A percentile compares a stretch with the other conserved stretches of the same genome.
Evolutionary conservation across 2,329 filamentous ascomycete species (phyloP).

Genomic region (Tothia fuscella): DNA sequence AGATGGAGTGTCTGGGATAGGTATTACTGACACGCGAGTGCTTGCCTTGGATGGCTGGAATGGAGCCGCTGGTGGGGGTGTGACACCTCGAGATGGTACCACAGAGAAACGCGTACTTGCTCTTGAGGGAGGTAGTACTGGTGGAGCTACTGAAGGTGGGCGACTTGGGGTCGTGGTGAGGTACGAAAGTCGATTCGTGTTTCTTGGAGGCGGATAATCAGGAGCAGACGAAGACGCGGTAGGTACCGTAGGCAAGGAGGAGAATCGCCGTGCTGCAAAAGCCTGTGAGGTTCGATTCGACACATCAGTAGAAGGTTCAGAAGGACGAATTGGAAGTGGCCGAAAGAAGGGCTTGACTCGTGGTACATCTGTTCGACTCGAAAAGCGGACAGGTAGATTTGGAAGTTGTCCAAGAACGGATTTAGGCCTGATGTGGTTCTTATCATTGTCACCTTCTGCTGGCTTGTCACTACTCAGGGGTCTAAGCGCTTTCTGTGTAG

Average conservation of each 20-base stretch:
- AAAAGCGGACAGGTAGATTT: background rate
- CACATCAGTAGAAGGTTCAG: background rate
- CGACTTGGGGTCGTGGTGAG: background rate
- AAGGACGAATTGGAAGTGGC: constrained; percentile 9
- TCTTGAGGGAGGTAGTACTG: background rate
- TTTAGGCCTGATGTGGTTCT: constrained; percentile 8
- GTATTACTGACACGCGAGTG: too few species aligned
- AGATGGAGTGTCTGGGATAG: too few species aligned
- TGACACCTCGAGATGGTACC: too few species aligned
- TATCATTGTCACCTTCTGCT: background rate
- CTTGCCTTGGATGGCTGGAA: too few species aligned
- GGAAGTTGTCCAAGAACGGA: constrained; percentile 7
- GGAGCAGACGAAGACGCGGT: background rate
- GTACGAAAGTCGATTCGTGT: background rate
- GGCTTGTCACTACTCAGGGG: background rate
- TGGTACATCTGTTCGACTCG: background rate
- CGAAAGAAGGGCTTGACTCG: constrained; percentile 3
- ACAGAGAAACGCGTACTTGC: too few species aligned
- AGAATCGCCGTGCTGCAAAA: constrained; percentile 1
- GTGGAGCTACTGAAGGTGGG: background rate
- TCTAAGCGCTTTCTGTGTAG: background rate
- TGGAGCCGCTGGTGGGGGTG: too few species aligned
- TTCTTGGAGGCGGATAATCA: background rate
- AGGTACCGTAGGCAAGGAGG: constrained; percentile 3
- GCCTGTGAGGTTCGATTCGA: background rate